Percentiles rank a stretch among this genome's conserved stretches.
Evolutionary conservation across 2,329 filamentous ascomycete species (phyloP).

Genomic region (Plectosphaerella plurivora): DNA sequence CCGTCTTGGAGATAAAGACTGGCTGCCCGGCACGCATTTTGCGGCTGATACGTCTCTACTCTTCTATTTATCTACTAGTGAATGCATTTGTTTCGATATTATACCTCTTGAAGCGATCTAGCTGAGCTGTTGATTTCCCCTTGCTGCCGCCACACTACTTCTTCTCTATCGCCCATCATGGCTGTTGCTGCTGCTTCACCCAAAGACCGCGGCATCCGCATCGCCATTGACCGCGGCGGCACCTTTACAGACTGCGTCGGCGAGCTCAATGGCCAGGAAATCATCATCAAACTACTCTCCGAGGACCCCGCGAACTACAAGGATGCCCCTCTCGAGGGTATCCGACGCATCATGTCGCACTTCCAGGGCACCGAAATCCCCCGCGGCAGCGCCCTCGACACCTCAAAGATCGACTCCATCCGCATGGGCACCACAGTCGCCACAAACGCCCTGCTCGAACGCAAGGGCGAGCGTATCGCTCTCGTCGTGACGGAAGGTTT

Average conservation of each 20-base stretch:
- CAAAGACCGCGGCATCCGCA: conserved; percentile 57
- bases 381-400: conserved; percentile 75
- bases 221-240: conserved; percentile 76
- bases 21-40: too few relatives aligned
- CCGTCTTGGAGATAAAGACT: too few relatives aligned
- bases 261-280: conserved; percentile 72
- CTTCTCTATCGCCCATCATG: too few relatives aligned
- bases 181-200: neutral
- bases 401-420: conserved; percentile 79
- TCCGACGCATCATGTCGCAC: conserved; percentile 76
- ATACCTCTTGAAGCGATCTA: too few relatives aligned
- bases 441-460: conserved; percentile 84
- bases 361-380: conserved; percentile 74
- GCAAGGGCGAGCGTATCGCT: conserved; percentile 85
- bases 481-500: conserved; percentile 86
- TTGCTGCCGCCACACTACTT: too few relatives aligned
- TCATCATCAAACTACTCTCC: conserved; percentile 83
- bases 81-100: too few relatives aligned
- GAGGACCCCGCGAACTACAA: conserved; percentile 88
- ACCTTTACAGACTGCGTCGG: conserved; percentile 93
- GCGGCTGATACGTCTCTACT: too few relatives aligned
- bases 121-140: too few relatives aligned
- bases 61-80: too few relatives aligned
- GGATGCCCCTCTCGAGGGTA: conserved; percentile 88
- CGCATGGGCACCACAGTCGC: conserved; percentile 95